Base-by-base conservation (phyloP, 768 basidiomycete genomes). In the Tricholoma hemisulphureum region DNA sequence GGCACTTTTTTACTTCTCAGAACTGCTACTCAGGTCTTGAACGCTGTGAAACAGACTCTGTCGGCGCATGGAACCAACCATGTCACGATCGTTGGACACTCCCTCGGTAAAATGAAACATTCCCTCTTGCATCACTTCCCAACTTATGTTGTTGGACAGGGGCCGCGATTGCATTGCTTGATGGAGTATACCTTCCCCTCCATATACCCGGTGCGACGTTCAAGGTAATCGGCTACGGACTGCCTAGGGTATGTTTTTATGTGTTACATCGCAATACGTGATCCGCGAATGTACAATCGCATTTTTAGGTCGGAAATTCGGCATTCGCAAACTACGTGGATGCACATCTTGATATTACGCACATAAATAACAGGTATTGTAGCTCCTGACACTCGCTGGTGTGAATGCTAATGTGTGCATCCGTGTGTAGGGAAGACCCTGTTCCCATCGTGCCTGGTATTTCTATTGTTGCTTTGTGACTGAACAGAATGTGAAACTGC, bases 301-400 rank as follows among this genome's bases (percentile, higher is more conserved):
- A n/a, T n/a, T n/a, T n/a, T n/a, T n/a, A 79, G 78, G 78, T 79
- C 28, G 84, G 86, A 11, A 86, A 87, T 67, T 79, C 80, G 64
- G 82, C 74, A 1, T 89, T 87, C 60, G 85, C 85, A 0, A 61
- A 85, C 64, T 85, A 83, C 61, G 80, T 87, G 48, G 84, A 87
- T 59, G 71, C 77, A 6, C 69, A 82, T 54, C 35, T 77, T 20
- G 52, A 70, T 11, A 61, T 87, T 46, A 83, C 79, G 0, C 86
- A 83, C 63, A 81, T 89, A 61, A 88, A 84, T 64, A 87, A 89
- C 71, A 76, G 68, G 77, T 77, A 43, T 14, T n/a, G n/a, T n/a
- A n/a, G n/a, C 3, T 23, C 16, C 13, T 9, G 7, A 35, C 16
- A 46, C n/a, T 13, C 32, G 41, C n/a, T n/a, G n/a, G n/a, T n/a